A percentile compares a stretch with the other conserved stretches of the same genome.
These are phyloP conservation scores for Stachybotrys elegans DNA, from an alignment of 2,329 filamentous ascomycete species.

Conservation along the genomic window DNA sequence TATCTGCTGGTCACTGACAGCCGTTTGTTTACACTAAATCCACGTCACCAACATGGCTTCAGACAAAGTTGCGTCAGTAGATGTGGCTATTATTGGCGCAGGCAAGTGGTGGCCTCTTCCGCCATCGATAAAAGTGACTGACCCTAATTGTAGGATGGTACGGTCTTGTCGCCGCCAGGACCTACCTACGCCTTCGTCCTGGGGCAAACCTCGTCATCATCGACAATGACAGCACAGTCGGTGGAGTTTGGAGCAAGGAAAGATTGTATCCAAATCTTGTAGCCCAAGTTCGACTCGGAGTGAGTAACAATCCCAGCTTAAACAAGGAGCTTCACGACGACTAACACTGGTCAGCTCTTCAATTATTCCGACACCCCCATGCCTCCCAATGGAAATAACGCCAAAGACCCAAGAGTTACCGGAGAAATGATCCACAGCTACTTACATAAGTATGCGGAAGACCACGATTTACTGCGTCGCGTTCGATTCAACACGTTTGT, in stretches of 20 bases:
- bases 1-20: too few species aligned
- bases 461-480: constrained; percentile 1
- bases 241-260: constrained; percentile 4
- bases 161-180: constrained; percentile 1
- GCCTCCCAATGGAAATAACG: background rate
- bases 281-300: constrained; percentile 3
- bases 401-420: background rate
- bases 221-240: constrained; percentile 3
- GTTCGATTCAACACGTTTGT: constrained; percentile 5
- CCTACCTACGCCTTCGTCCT: constrained; percentile 1
- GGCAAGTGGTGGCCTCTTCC: background rate
- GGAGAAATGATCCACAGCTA: constrained; percentile 4
- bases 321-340: too few species aligned
- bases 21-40: background rate
- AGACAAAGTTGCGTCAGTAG: background rate
- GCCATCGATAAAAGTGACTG: background rate
- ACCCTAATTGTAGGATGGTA: constrained; percentile 1
- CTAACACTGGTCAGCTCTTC: background rate
- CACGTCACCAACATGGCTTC: background rate
- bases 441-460: constrained; percentile 1
- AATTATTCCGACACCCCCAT: background rate
- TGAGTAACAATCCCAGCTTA: background rate
- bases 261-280: constrained; percentile 4
- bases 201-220: constrained; percentile 1
- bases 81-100: constrained; percentile 5